These are phyloP conservation scores for Syncephalastrum monosporum DNA, from an alignment of 371 early-diverging fungal species.

Conservation along the genomic window DNA sequence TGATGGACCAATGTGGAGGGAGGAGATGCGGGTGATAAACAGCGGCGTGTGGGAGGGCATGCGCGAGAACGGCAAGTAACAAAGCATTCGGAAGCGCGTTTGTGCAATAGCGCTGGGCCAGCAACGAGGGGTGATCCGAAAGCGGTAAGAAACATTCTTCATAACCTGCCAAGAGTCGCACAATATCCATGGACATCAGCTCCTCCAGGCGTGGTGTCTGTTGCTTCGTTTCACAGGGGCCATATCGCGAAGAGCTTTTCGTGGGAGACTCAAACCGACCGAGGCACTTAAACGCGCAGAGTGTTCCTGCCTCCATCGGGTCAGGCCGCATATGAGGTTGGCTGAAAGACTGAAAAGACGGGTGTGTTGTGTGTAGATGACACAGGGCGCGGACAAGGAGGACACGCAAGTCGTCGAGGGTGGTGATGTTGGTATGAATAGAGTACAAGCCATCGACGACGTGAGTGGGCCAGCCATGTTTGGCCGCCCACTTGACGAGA, in stretches of 20 bases:
- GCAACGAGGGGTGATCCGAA: conserved; percentile 25
- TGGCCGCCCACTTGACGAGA: conserved; percentile 23
- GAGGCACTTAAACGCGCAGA: conserved; percentile 29
- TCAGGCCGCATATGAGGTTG: background rate
- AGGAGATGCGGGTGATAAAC: conserved; percentile 30
- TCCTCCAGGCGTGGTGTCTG: background rate
- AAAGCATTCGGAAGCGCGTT: conserved; percentile 24
- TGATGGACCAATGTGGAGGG: conserved; percentile 25
- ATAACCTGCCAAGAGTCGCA: conserved; percentile 24
- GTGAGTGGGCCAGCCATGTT: conserved; percentile 27
- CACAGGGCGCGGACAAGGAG: conserved; percentile 21
- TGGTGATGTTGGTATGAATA: conserved; percentile 26
- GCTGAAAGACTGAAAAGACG: background rate
- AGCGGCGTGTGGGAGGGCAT: conserved; percentile 28
- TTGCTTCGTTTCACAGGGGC: background rate
- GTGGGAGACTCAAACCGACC: conserved; percentile 16
- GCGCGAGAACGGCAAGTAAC: conserved; percentile 26
- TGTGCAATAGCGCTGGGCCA: conserved; percentile 24
- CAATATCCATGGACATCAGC: conserved; percentile 18
- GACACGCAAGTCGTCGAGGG: conserved; percentile 25
- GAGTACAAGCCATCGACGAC: conserved; percentile 22
- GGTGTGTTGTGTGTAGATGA: conserved; percentile 4
- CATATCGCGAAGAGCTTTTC: background rate
- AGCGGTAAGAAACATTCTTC: conserved; percentile 35
- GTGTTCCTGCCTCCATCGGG: conserved; percentile 7